These are phyloP conservation scores for Gracilaria gracilis DNA, from an alignment of 23 red algal genomes.

Conservation along the genomic window DNA sequence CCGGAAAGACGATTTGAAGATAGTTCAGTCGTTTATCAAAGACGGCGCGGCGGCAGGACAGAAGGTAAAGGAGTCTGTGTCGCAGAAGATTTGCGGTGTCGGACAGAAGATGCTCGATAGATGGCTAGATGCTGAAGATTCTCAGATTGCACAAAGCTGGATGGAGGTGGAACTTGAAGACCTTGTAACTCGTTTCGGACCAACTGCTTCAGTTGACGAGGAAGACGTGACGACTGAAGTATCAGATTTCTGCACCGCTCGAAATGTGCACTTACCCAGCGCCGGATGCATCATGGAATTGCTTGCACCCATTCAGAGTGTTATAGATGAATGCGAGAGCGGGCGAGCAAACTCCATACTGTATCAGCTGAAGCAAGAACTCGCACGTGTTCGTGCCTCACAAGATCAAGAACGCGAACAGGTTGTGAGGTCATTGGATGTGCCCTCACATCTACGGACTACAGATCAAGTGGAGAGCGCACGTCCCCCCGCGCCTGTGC, in stretches of 20 bases:
- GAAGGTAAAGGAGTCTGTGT: not conserved
- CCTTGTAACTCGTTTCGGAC: constrained; percentile 7
- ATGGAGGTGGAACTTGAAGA: constrained; percentile 28
- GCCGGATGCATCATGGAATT: constrained; percentile 36
- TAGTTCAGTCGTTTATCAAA: constrained; percentile 16
- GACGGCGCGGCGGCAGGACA: not conserved
- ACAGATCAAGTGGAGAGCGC: not conserved
- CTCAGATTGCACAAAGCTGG: constrained; percentile 21
- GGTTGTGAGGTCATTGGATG: not conserved
- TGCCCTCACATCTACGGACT: not conserved
- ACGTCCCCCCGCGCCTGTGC: not conserved
- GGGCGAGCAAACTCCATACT: constrained; percentile 21
- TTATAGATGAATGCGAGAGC: constrained; percentile 49
- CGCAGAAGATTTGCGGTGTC: not conserved
- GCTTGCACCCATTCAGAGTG: constrained; percentile 45
- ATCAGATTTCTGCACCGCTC: constrained; percentile 5
- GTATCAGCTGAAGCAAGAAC: constrained; percentile 38
- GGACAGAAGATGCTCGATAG: constrained; percentile 15
- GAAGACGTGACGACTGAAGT: not conserved
- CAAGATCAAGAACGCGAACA: constrained; percentile 13
- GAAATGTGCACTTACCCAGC: constrained; percentile 17
- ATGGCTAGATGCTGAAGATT: constrained; percentile 40
- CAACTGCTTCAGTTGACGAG: not conserved
- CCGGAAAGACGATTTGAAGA: not conserved
- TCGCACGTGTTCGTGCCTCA: constrained; percentile 22